A percentile compares a stretch with the other conserved stretches of the same genome.
phyloP scores from a whole-genome alignment of 176 grass and related monocot species.

The Cocos nucifera region DNA sequence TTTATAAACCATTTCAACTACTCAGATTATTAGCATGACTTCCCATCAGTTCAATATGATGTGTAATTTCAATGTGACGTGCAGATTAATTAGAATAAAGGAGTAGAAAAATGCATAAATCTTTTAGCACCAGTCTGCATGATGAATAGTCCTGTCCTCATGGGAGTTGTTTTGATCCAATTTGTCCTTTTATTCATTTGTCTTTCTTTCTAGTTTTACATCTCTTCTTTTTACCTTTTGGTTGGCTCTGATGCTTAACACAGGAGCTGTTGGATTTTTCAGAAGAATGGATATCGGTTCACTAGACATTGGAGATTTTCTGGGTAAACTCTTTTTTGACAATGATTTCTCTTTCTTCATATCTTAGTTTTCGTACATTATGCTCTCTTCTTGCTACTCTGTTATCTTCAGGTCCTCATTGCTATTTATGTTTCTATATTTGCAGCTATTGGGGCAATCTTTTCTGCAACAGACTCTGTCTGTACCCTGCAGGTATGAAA shows the following conservation, averaged over 20 bases:
- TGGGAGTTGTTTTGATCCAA: too few species aligned
- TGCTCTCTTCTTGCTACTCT: background rate
- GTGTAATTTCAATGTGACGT: too few species aligned
- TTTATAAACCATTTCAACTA: too few species aligned
- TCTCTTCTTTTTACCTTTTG: slow-evolving; percentile 16
- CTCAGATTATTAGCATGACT: too few species aligned
- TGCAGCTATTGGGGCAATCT: slow-evolving; percentile 98
- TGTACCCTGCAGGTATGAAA: slow-evolving; percentile 86
- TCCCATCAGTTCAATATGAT: too few species aligned
- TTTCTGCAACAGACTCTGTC: slow-evolving; percentile 98
- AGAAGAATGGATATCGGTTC: slow-evolving; percentile 82
- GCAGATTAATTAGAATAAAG: too few species aligned
- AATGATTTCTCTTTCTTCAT: slow-evolving; percentile 1
- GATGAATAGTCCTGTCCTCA: too few species aligned
- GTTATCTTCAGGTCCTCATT: slow-evolving; percentile 20
- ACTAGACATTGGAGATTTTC: slow-evolving; percentile 82
- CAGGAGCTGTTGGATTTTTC: slow-evolving; percentile 75
- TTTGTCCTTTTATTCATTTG: too few species aligned
- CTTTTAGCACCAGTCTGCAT: too few species aligned
- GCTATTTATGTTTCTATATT: slow-evolving; percentile 11
- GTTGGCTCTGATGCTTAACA: slow-evolving; percentile 23
- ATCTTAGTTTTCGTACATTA: slow-evolving; percentile 2
- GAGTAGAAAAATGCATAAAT: too few species aligned
- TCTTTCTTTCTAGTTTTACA: too few species aligned
- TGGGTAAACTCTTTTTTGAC: slow-evolving; percentile 45